Evolutionary conservation across 257 asterid species (phyloP), one percentile per base, ranked within the genome.

Genomic region (Avicennia marina): DNA sequence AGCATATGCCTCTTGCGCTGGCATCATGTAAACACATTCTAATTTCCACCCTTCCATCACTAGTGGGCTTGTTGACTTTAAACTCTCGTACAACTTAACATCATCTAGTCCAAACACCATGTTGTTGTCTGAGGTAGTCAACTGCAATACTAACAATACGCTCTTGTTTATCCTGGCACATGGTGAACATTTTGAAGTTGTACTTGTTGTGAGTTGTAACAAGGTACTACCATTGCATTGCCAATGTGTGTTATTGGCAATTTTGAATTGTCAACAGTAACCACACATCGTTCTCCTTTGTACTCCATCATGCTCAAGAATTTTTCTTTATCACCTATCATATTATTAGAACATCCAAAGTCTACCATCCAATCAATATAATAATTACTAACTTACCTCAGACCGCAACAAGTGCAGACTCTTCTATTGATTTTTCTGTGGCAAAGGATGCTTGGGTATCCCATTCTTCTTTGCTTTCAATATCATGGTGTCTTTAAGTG

Each of bases 111-210:
- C 34, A 8, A 29, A 29, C 34, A 29, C 34, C 34, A 29, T 71
- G 49, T 18, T 63, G 4, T 69, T 34, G 8, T 66, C 43, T 4
- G 34, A 31, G 1, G 60, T 11, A 15, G 57, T 63, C 26, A 69
- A 10, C 31, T 69, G 62, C 17, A 66, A 12, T 5, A 69, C 62
- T 4, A 19, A 69, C 4, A 69, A 17, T 0, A 63, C 11, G 18
- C 55, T 55, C 21, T 69, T 67, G 45, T 55, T 62, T 50, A 69
- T 27, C 53, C 42, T 38, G 55, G 61, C 4, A 69, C 65, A 32
- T 55, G 70, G 20, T 33, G 34, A 6, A 62, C 47, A 39, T 69
- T 53, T 18, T 66, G 60, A 1, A 66, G 39, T 6, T 17, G 5
- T 11, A 66, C 51, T 6, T 24, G n/a, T 1, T 26, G 9, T 8